Conservation (phyloP, 2,329 filamentous ascomycete genomes). For the Amauroascus verrucosus region DNA sequence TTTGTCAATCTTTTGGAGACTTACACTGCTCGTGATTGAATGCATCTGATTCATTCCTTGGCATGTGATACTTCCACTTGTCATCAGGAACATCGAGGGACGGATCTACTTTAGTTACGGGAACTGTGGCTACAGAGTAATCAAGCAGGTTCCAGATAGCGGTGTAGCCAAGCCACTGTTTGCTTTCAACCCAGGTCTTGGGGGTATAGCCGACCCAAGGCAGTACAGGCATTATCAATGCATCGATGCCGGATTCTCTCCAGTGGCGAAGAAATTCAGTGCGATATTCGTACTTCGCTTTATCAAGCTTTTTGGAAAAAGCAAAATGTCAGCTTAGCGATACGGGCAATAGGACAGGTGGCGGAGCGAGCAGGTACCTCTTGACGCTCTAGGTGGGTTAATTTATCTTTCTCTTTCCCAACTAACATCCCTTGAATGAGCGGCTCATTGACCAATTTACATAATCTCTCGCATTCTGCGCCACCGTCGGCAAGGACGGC, state of each 20-base stretch:
- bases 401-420: conserved; percentile 22
- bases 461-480: conserved; percentile 23
- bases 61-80: conserved; percentile 21
- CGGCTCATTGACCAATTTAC: conserved; percentile 25
- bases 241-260: conserved; percentile 25
- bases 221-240: conserved; percentile 26
- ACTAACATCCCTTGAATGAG: conserved; percentile 30
- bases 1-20: conserved; percentile 19
- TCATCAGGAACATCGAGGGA: conserved; percentile 32
- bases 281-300: conserved; percentile 25
- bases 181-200: conserved; percentile 27
- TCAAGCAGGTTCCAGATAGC: conserved; percentile 59
- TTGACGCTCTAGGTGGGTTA: conserved; percentile 23
- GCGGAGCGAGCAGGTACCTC: conserved; percentile 17
- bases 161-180: conserved; percentile 46
- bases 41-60: conserved; percentile 38
- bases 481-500: conserved; percentile 28
- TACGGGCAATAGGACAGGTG: not conserved
- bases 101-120: conserved; percentile 41
- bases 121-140: conserved; percentile 54
- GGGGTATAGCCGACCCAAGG: conserved; percentile 27
- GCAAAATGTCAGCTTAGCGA: not conserved
- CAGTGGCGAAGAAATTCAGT: conserved; percentile 24
- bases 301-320: conserved; percentile 18
- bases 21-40: conserved; percentile 40